A percentile compares a stretch with the other conserved stretches of the same genome.
Evolutionary conservation across 305 asterid species (phyloP).

Genomic region (Withania somnifera): DNA sequence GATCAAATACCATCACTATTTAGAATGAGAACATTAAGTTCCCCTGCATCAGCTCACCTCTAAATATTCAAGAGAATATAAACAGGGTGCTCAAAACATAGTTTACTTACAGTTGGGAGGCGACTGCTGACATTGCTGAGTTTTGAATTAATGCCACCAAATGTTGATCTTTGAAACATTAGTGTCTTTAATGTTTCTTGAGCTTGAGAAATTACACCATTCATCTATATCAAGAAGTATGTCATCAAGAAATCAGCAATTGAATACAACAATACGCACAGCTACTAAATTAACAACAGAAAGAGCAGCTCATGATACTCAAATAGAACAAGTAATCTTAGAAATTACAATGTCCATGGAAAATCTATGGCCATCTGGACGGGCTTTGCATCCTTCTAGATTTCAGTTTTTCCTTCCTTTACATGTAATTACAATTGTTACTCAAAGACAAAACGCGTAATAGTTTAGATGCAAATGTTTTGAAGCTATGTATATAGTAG

Average conservation of each 20-base stretch:
- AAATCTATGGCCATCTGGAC: neutral
- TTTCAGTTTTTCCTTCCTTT: neutral
- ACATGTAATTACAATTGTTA: too few relatives aligned
- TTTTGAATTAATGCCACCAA: slow-evolving; percentile 77
- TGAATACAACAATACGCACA: neutral
- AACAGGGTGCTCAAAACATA: neutral
- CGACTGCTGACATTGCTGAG: slow-evolving; percentile 88
- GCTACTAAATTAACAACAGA: neutral
- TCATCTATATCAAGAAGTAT: slow-evolving; percentile 52
- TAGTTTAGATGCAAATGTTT: neutral
- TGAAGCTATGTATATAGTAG: neutral
- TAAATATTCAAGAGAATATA: neutral
- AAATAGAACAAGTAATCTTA: neutral
- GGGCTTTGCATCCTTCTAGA: neutral
- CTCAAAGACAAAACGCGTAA: neutral
- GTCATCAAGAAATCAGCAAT: too few relatives aligned
- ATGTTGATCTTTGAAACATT: slow-evolving; percentile 78
- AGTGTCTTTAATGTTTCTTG: slow-evolving; percentile 82
- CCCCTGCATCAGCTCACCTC: neutral
- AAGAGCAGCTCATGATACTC: neutral
- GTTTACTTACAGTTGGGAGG: slow-evolving; percentile 69
- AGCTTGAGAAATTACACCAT: slow-evolving; percentile 81
- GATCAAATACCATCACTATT: neutral
- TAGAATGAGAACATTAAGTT: neutral
- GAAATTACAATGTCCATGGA: neutral